Conservation (phyloP, 2,329 filamentous ascomycete species). For the Phyllosticta citrichinensis region DNA sequence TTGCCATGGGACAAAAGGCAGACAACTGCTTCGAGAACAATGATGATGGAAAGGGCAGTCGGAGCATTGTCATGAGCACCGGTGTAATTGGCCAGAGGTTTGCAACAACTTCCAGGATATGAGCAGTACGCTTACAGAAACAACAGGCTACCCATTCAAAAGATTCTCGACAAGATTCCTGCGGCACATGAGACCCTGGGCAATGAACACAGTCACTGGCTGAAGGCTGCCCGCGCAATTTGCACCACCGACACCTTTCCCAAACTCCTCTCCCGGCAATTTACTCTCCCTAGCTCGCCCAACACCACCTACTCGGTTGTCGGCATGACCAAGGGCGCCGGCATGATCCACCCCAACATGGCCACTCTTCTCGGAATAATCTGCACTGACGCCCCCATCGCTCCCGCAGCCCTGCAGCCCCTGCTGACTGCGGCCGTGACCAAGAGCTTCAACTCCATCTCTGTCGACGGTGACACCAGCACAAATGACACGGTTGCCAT, state of each 20-base stretch:
- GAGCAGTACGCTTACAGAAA: neutral
- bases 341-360: constrained; percentile 99
- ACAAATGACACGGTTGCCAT: constrained; percentile 95
- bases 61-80: constrained; percentile 95
- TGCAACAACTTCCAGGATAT: constrained; percentile 14
- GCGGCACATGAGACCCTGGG: constrained; percentile 62
- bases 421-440: constrained; percentile 67
- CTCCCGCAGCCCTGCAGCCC: constrained; percentile 53
- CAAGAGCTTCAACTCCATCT: constrained; percentile 91
- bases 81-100: constrained; percentile 92
- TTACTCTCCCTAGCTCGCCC: constrained; percentile 72
- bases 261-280: constrained; percentile 79
- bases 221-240: constrained; percentile 77
- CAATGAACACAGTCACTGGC: constrained; percentile 73
- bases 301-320: constrained; percentile 70
- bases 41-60: constrained; percentile 38
- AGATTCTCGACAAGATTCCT: constrained; percentile 77
- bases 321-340: constrained; percentile 94
- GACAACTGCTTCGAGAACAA: constrained; percentile 50
- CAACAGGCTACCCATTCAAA: constrained; percentile 70
- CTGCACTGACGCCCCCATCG: constrained; percentile 80
- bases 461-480: constrained; percentile 91
- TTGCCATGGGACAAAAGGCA: constrained; percentile 68
- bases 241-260: constrained; percentile 98
- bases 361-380: constrained; percentile 86